These are phyloP conservation scores for Thalassiosira hispida DNA, from an alignment of 352 stramenopile genomes.

Conservation along the genomic window DNA sequence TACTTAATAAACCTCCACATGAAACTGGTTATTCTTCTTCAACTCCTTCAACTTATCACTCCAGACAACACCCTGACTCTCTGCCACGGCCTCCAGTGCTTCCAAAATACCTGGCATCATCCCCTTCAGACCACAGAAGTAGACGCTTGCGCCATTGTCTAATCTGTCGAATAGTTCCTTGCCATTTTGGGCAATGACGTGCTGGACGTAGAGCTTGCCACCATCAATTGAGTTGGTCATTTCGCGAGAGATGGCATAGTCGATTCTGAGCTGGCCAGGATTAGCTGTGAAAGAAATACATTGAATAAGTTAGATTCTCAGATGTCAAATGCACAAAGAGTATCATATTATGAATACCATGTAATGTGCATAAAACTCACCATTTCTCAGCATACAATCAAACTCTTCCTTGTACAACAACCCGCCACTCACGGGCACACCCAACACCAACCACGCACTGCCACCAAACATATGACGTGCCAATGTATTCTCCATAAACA, in stretches of 20 bases:
- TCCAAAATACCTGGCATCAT: slow-evolving; percentile 90
- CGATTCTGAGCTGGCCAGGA: slow-evolving; percentile 87
- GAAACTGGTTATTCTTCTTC: slow-evolving; percentile 89
- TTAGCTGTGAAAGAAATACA: slow-evolving; percentile 35
- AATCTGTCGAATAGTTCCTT: slow-evolving; percentile 89
- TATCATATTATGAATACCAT: too few species aligned
- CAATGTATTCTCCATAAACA: slow-evolving; percentile 89
- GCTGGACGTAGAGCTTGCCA: slow-evolving; percentile 91
- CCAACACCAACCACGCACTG: slow-evolving; percentile 89
- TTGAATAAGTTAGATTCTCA: too few species aligned
- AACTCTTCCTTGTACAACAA: slow-evolving; percentile 87
- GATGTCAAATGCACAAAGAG: too few species aligned
- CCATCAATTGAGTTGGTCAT: slow-evolving; percentile 85
- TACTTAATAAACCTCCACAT: slow-evolving; percentile 89
- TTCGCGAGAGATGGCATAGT: slow-evolving; percentile 89
- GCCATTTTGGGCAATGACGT: slow-evolving; percentile 90
- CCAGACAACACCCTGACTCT: too few species aligned
- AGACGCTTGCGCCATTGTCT: slow-evolving; percentile 88
- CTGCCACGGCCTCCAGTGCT: slow-evolving; percentile 84
- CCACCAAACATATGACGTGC: slow-evolving; percentile 86
- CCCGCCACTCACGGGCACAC: slow-evolving; percentile 86
- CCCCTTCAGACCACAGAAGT: slow-evolving; percentile 90
- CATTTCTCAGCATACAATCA: slow-evolving; percentile 68
- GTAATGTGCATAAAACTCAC: too few species aligned
- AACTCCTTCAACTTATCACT: slow-evolving; percentile 81